Evolutionary conservation across 75 land plant species (phyloP), one percentile per base, ranked within the genome.

Genomic region (Chamaecyparis obtusa): DNA sequence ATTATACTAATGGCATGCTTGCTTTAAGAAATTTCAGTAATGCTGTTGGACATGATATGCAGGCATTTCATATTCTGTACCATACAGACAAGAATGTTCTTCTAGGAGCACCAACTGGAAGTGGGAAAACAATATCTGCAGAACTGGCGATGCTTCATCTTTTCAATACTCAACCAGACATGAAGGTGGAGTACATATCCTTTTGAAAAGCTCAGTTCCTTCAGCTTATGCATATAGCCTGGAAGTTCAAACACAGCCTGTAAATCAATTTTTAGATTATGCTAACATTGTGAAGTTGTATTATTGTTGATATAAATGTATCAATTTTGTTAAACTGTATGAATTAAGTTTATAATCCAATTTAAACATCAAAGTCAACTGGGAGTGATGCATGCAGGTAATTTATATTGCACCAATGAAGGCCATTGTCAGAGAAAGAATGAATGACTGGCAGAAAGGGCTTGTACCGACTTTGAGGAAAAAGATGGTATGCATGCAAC

Each of bases 71-170:
- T 91, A 89, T 93, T 43, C 90, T 98, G 54, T 96, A 98, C 87
- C 99, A 98, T 88, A 94, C 99, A 32, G 99, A 97, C 48, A 89
- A 91, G 84, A 98, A 95, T 92, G 96, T 97, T 81, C 97, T 98
- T 30, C 86, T 98, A 77, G 99, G 99, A 46, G 99, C 99, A 79
- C 99, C 99, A 24, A 98, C 99, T 35, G 99, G 99, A 79, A 98
- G 99, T 95, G 99, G 99, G 81, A 98, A 98, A 91, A 98, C 99
- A 11, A 98, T 98, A 87, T 97, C 99, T 77, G 93, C 99, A 85
- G 99, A 98, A 85, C 92, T 98, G 83, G 97, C 99, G 32, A 97
- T 98, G 92, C 90, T 98, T 72, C 99, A 83, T 75, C 96, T 98
- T 11, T 98, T 98, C 89, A 97, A 95, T 86, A 93, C 94, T 32